Conservation (phyloP, 306 rosid genomes). For the Fragaria vesca region DNA sequence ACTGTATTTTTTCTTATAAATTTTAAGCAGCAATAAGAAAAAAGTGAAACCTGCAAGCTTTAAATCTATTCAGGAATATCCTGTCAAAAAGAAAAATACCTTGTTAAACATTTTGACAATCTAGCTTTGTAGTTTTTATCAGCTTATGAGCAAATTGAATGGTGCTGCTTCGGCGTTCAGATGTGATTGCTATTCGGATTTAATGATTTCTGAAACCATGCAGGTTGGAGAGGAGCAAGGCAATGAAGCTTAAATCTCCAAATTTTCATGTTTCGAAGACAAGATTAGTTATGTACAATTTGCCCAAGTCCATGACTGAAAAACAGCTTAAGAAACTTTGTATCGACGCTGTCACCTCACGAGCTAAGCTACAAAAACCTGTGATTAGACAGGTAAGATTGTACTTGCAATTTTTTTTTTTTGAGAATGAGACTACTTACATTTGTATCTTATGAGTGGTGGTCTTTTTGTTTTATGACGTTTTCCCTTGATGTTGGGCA, state of each 20-base stretch:
- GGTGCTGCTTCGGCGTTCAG: neutral
- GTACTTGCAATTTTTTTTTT: neutral
- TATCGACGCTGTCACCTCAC: slow-evolving; percentile 75
- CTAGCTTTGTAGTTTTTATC: neutral
- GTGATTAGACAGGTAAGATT: slow-evolving; percentile 69
- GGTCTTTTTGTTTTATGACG: neutral
- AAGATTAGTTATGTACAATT: slow-evolving; percentile 77
- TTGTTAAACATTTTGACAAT: neutral
- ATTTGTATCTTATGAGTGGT: slow-evolving; percentile 16
- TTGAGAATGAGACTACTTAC: neutral
- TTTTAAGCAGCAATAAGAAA: neutral
- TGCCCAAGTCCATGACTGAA: slow-evolving; percentile 82
- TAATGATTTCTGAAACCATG: slow-evolving; percentile 16
- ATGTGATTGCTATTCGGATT: slow-evolving; percentile 1
- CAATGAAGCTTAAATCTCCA: slow-evolving; percentile 86
- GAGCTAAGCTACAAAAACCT: slow-evolving; percentile 92
- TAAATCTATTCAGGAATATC: neutral
- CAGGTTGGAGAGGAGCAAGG: slow-evolving; percentile 75
- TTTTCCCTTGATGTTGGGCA: neutral
- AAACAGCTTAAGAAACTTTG: slow-evolving; percentile 79
- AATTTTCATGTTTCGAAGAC: slow-evolving; percentile 89
- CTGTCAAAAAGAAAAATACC: neutral
- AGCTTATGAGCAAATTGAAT: neutral
- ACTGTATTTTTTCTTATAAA: neutral
- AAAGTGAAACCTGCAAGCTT: neutral